These are phyloP conservation scores for Thymus quinquecostatus DNA, from an alignment of 257 asterid species.

Conservation along the genomic window DNA sequence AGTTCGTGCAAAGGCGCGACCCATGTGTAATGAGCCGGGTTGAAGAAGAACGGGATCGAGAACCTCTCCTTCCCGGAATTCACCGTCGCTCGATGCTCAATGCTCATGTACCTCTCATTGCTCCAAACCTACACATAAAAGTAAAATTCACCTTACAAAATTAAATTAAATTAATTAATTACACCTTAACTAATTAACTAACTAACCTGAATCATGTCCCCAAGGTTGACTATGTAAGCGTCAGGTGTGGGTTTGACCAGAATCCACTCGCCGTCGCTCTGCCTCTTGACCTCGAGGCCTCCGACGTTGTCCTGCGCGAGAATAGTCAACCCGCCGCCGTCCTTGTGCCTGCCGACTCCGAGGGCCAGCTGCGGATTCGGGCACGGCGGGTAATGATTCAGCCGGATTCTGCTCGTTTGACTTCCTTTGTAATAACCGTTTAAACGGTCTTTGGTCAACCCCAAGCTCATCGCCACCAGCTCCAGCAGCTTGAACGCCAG, in stretches of 20 bases:
- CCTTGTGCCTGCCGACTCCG: constrained; percentile 74
- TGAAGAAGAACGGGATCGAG: constrained; percentile 35
- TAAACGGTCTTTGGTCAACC: constrained; percentile 46
- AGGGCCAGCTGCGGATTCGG: constrained; percentile 70
- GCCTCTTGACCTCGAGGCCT: constrained; percentile 73
- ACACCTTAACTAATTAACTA: not conserved
- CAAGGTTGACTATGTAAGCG: constrained; percentile 70
- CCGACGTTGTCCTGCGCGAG: constrained; percentile 70
- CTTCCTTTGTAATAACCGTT: constrained; percentile 49
- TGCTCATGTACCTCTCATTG: constrained; percentile 30
- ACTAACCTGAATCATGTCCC: constrained; percentile 66
- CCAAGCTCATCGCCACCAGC: constrained; percentile 63
- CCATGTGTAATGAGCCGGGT: constrained; percentile 37
- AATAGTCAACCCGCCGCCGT: constrained; percentile 59
- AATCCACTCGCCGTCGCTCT: constrained; percentile 70
- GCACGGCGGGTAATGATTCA: constrained; percentile 73
- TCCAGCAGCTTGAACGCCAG: constrained; percentile 51
- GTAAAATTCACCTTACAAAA: not conserved
- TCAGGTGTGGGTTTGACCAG: constrained; percentile 63
- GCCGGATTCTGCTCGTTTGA: constrained; percentile 57
- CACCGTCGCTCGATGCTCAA: constrained; percentile 32
- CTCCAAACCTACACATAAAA: constrained; percentile 25
- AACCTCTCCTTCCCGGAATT: constrained; percentile 33
- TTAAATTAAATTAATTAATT: not conserved
- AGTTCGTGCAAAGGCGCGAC: constrained; percentile 36